Evolutionary conservation across 371 early-diverging fungal genomes (phyloP), one percentile per base, ranked within the genome.

Genomic region (Blakeslea trispora): DNA sequence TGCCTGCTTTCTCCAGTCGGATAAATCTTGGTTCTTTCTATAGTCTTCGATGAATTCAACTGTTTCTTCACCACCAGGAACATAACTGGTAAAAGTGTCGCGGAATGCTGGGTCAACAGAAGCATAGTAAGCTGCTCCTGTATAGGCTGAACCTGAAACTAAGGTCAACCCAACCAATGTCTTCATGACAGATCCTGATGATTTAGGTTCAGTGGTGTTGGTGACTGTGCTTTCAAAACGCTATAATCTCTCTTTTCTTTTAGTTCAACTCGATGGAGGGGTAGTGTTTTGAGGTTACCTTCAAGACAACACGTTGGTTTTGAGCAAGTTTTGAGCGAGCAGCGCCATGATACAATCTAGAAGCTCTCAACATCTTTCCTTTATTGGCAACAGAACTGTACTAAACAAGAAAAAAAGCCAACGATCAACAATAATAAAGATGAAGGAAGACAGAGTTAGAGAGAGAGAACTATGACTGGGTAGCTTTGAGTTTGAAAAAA

Each of bases 301-400:
- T 53, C 45, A 49, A 6, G 14, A 53, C 13, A 23, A 35, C n/a
- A 28, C 17, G 50, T 43, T 52, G 53, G 1, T 14, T 24, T 8
- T 37, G 11, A 32, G 45, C 22, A 22, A 62, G 34, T 39, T 51
- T 58, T 11, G 63, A 56, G 23, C 67, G 62, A 44, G 55, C 44
- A 41, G 55, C 44, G 34, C 67, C 59, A 45, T 54, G 48, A 43
- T 51, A 62, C 53, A 67, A 55, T 56, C 58, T 67, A 11, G 67
- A 52, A 22, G 55, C 67, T 67, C 63, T 61, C 62, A 67, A 62
- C 67, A 67, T 67, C 41, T 31, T 63, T 48, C 6, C 34, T 37
- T n/a, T n/a, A n/a, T n/a, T n/a, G n/a, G n/a, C n/a, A n/a, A n/a
- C n/a, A n/a, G n/a, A n/a, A n/a, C n/a, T n/a, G n/a, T n/a, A n/a